Conservation (phyloP, 225 moss, liverwort and hornwort species). For the Polytrichum formosum region DNA sequence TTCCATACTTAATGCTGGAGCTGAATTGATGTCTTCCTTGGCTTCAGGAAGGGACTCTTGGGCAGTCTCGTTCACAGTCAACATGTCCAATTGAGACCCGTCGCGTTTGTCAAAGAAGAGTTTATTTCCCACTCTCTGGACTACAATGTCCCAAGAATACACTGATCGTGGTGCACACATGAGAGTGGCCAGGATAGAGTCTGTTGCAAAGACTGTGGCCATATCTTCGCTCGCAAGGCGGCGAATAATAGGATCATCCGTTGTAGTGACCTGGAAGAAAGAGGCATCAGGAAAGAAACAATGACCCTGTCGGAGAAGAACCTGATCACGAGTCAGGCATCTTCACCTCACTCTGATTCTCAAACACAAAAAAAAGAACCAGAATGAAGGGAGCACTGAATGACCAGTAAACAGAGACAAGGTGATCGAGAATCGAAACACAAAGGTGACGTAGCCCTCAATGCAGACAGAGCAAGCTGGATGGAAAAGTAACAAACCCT, state of each 20-base stretch:
- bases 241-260: conserved; percentile 67
- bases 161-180: conserved; percentile 74
- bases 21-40: conserved; percentile 67
- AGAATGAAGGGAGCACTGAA: too few species aligned
- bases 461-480: too few species aligned
- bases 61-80: conserved; percentile 66
- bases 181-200: conserved; percentile 60
- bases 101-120: conserved; percentile 68
- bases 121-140: conserved; percentile 66
- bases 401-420: too few species aligned
- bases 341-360: neutral
- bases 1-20: conserved; percentile 56
- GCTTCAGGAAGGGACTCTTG: conserved; percentile 65
- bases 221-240: conserved; percentile 58
- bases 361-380: neutral
- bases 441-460: too few species aligned
- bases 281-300: neutral
- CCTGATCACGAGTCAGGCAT: neutral
- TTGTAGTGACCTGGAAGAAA: conserved; percentile 61
- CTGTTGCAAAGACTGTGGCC: conserved; percentile 66
- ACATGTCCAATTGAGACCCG: conserved; percentile 47
- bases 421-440: too few species aligned
- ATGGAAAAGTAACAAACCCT: too few species aligned
- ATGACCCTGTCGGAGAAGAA: too few species aligned
- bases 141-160: conserved; percentile 75